A percentile compares a stretch with the other conserved stretches of the same genome.
These are phyloP conservation scores for Cronartium quercuum DNA, from an alignment of 1,284 basidiomycete genomes.

Conservation along the genomic window DNA sequence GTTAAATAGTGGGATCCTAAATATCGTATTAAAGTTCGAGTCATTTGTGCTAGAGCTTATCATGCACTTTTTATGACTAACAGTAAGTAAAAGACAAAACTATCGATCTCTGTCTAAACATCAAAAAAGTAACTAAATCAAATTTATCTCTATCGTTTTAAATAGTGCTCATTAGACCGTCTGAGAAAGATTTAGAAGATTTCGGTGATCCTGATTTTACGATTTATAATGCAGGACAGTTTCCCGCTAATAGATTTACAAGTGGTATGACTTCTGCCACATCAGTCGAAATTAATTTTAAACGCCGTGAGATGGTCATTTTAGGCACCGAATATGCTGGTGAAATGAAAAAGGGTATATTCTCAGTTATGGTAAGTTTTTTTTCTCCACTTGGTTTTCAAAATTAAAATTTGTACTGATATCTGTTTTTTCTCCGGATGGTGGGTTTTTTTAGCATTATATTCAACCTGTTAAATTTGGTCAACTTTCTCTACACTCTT, in stretches of 20 bases:
- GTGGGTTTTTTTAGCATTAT: slow-evolving; percentile 72
- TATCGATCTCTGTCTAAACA: slow-evolving; percentile 4
- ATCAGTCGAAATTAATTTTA: slow-evolving; percentile 99
- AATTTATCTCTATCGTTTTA: slow-evolving; percentile 37
- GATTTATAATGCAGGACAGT: slow-evolving; percentile 99
- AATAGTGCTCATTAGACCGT: slow-evolving; percentile 95
- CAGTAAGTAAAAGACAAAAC: slow-evolving; percentile 55
- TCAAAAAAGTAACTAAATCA: slow-evolving; percentile 23
- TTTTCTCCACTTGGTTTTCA: slow-evolving; percentile 18
- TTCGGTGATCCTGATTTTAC: slow-evolving; percentile 99
- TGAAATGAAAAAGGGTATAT: slow-evolving; percentile 99
- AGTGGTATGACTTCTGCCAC: slow-evolving; percentile 99
- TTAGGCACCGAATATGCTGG: slow-evolving; percentile 99
- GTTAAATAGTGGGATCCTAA: slow-evolving; percentile 76
- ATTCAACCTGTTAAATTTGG: slow-evolving; percentile 98
- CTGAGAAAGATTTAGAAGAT: slow-evolving; percentile 82
- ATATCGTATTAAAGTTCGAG: slow-evolving; percentile 99
- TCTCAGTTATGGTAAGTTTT: slow-evolving; percentile 81
- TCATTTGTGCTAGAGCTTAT: slow-evolving; percentile 96
- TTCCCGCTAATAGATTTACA: slow-evolving; percentile 99
- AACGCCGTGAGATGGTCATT: slow-evolving; percentile 99
- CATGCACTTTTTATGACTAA: slow-evolving; percentile 94
- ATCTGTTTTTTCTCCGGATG: slow-evolving; percentile 36
- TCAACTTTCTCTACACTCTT: slow-evolving; percentile 97
- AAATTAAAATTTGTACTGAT: not conserved